A percentile compares a stretch with the other conserved stretches of the same genome.
Evolutionary conservation across 1,139 yeast genomes (phyloP).

Genomic region (Taiozyma onychis): DNA sequence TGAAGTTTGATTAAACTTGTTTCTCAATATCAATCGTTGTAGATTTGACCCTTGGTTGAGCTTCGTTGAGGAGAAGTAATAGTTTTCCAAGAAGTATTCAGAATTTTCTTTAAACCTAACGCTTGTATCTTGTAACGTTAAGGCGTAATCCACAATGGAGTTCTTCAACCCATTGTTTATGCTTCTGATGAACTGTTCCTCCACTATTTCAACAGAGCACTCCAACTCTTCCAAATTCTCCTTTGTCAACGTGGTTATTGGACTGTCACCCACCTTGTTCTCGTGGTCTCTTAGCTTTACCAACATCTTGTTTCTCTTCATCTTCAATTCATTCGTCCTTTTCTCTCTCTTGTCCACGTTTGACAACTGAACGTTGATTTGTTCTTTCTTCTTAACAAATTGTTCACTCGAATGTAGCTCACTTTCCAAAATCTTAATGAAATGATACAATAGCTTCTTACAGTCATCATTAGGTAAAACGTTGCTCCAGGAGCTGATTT

Average conservation of each 20-base stretch:
- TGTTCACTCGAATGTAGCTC: constrained; percentile 32
- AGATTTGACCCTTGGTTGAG: constrained; percentile 10
- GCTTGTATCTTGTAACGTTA: constrained; percentile 33
- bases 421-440: constrained; percentile 32
- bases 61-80: constrained; percentile 9
- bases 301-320: constrained; percentile 31
- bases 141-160: constrained; percentile 38
- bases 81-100: constrained; percentile 29
- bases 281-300: constrained; percentile 36
- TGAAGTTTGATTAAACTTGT: constrained; percentile 10
- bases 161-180: constrained; percentile 40
- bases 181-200: constrained; percentile 43
- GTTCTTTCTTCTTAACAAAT: constrained; percentile 36
- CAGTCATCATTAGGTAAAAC: constrained; percentile 37
- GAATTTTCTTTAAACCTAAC: constrained; percentile 29
- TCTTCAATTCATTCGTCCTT: constrained; percentile 35
- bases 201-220: constrained; percentile 44
- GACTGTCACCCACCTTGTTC: constrained; percentile 41
- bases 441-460: constrained; percentile 35
- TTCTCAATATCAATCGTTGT: constrained; percentile 21
- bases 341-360: constrained; percentile 48
- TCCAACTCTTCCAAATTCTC: constrained; percentile 48
- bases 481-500: constrained; percentile 38
- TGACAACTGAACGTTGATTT: constrained; percentile 35
- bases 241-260: constrained; percentile 34